Percentiles rank a stretch among this genome's conserved stretches.
phyloP scores from a whole-genome alignment of 139 green algal genomes.

The Mychonastes homosphaera region DNA sequence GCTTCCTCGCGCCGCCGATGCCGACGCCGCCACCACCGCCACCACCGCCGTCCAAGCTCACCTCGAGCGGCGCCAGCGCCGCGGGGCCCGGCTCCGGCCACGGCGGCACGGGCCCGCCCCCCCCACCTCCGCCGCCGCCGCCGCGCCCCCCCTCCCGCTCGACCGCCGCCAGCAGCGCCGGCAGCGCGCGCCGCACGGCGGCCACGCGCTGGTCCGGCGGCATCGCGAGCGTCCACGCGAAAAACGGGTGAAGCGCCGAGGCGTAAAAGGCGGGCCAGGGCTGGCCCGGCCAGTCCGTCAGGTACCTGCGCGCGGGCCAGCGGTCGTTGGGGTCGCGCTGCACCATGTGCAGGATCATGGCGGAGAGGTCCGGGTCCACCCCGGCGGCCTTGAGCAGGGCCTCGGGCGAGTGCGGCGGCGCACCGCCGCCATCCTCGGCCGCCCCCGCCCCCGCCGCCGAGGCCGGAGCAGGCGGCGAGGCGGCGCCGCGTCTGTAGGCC shows the following conservation, averaged over 20 bases:
- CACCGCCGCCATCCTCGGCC: too few relatives aligned
- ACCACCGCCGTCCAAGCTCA: not conserved
- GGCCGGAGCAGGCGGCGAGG: slow-evolving; percentile 29
- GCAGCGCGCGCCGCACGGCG: slow-evolving; percentile 18
- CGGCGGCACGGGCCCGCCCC: not conserved
- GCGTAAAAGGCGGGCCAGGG: slow-evolving; percentile 29
- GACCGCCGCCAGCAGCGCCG: not conserved
- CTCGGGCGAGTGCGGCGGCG: too few relatives aligned
- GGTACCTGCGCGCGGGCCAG: slow-evolving; percentile 55
- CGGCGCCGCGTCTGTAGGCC: slow-evolving; percentile 48
- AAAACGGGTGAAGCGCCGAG: slow-evolving; percentile 55
- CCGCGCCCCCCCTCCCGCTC: not conserved
- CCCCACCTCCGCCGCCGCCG: not conserved
- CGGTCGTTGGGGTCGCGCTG: slow-evolving; percentile 61
- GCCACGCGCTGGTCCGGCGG: slow-evolving; percentile 53
- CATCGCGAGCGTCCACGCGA: slow-evolving; percentile 41
- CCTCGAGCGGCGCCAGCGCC: not conserved
- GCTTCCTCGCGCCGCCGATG: too few relatives aligned
- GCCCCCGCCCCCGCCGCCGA: slow-evolving; percentile 15
- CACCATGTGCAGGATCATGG: slow-evolving; percentile 83
- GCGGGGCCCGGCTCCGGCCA: too few relatives aligned
- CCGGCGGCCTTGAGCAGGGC: too few relatives aligned
- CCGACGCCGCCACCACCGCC: not conserved
- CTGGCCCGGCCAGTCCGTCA: slow-evolving; percentile 32
- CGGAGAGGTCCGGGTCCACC: slow-evolving; percentile 30